These are phyloP conservation scores for Rubus idaeus DNA, from an alignment of 306 rosid genomes.

Conservation along the genomic window DNA sequence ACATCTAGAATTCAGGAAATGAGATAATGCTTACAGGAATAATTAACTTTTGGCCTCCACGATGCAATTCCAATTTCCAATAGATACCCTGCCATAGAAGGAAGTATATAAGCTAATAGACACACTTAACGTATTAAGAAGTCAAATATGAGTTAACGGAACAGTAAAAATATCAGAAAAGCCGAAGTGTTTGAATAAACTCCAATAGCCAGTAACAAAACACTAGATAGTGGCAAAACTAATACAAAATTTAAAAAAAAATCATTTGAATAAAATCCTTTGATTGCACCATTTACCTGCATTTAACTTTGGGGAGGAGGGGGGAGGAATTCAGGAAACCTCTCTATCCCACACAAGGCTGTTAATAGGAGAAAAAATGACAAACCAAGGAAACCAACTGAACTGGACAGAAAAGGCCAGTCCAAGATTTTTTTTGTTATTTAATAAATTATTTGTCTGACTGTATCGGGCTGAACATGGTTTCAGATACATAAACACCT, in stretches of 20 bases:
- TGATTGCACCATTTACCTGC: background rate
- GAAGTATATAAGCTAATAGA: slow-evolving; percentile 16
- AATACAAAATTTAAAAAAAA: background rate
- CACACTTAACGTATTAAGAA: slow-evolving; percentile 5
- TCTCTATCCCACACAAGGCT: background rate
- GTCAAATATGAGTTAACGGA: background rate
- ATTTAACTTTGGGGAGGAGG: background rate
- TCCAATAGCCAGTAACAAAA: background rate
- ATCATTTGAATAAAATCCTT: background rate
- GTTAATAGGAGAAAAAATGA: background rate
- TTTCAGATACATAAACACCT: background rate
- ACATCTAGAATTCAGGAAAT: slow-evolving; percentile 14
- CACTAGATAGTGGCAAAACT: background rate
- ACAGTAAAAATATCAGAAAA: background rate
- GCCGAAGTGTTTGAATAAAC: background rate
- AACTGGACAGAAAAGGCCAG: background rate
- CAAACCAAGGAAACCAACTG: background rate
- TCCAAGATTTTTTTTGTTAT: too few relatives aligned
- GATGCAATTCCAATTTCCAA: slow-evolving; percentile 86
- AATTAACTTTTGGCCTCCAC: slow-evolving; percentile 88
- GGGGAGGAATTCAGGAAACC: background rate
- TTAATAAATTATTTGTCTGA: too few relatives aligned
- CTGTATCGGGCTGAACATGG: background rate
- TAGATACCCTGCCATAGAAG: slow-evolving; percentile 69
- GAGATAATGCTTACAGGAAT: slow-evolving; percentile 65